Base-by-base conservation (phyloP, 257 asterid genomes). In the Rubia yunnanensis region DNA sequence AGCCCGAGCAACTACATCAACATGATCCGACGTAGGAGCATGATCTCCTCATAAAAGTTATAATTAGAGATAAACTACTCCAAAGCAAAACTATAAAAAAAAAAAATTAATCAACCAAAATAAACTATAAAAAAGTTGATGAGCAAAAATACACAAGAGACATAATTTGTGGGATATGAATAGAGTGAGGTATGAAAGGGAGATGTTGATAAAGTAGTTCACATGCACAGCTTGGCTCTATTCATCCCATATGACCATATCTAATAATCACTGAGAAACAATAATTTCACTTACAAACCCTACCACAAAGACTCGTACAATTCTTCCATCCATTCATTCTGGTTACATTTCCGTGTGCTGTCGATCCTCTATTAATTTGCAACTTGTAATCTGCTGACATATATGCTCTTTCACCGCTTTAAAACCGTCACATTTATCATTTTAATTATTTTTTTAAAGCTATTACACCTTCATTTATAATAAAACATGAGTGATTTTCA, bases 201-300 rank as follows among this genome's bases (percentile, higher is more conserved):
- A 73, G 64, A 63, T 24, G 15, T 32, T 70, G 5, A 15, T 4
- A 56, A n/a, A 63, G 56, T 2, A 56, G 56, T 10, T 48, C 77
- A 61, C 70, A 67, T 68, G 78, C 59, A 61, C 46, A 38, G 20
- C 23, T 44, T 34, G 57, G 74, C 59, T 11, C 31, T 53, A 53
- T 22, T 62, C 52, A 15, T 15, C 27, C 28, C 28, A 50, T 35
- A n/a, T n/a, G n/a, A n/a, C n/a, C n/a, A n/a, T 50, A n/a, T 50
- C 57, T 50, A n/a, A 50, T 50, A 52, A 62, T 62, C 74, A 52
- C 30, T 54, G 24, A 54, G 32, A 31, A 54, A n/a, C 28, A 53
- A 53, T 20, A 22, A 50, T 50, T 18, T 50, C 57, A 50, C 27
- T n/a, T 20, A 7, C 15, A 5, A 50, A 50, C 57, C 57, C 57